Conservation (phyloP, 768 basidiomycete genomes). For the Leucosporidium scottii region DNA sequence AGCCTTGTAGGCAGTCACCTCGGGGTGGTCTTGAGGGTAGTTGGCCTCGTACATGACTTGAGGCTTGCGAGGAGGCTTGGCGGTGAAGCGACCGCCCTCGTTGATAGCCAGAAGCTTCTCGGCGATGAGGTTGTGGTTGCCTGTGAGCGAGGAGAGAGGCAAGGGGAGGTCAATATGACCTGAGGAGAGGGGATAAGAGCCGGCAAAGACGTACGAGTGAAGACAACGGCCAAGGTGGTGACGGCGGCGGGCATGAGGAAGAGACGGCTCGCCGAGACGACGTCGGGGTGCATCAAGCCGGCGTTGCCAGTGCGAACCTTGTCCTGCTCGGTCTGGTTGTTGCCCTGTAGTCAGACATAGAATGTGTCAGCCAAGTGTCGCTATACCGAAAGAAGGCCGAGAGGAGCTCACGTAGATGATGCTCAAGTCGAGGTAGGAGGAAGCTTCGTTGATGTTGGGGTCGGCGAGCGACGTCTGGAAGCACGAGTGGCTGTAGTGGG, state of each 20-base stretch:
- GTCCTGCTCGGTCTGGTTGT: slow-evolving; percentile 49
- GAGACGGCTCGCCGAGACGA: slow-evolving; percentile 44
- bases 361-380: too few relatives aligned
- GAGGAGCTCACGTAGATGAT: slow-evolving; percentile 56
- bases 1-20: slow-evolving; percentile 1
- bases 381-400: too few relatives aligned
- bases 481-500: slow-evolving; percentile 49
- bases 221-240: slow-evolving; percentile 60
- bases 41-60: too few relatives aligned
- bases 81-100: slow-evolving; percentile 51
- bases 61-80: too few relatives aligned
- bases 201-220: slow-evolving; percentile 49
- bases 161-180: background rate
- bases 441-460: slow-evolving; percentile 52
- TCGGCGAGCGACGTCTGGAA: slow-evolving; percentile 55
- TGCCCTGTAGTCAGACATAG: slow-evolving; percentile 50
- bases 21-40: slow-evolving; percentile 4
- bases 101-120: slow-evolving; percentile 47
- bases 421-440: slow-evolving; percentile 70
- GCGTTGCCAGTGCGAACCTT: slow-evolving; percentile 53
- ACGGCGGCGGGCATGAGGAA: slow-evolving; percentile 65
- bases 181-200: background rate
- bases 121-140: slow-evolving; percentile 56
- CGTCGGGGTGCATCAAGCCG: slow-evolving; percentile 61
- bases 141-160: background rate